Conservation (phyloP, 2,329 filamentous ascomycete genomes). For the Cadophora gregata region DNA sequence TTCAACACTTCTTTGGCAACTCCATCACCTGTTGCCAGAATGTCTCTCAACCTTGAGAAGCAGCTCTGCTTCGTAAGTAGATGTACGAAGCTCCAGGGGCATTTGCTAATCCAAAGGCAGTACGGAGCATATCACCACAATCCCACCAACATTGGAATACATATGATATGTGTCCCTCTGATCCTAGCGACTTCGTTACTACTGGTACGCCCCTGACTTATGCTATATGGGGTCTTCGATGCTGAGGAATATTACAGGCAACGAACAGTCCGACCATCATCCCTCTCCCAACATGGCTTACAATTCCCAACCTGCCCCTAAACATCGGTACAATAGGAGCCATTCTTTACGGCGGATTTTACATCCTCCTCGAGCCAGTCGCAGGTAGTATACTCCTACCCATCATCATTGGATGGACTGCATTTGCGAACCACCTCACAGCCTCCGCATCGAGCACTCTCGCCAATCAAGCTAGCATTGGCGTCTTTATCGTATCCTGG, state of each 20-base stretch:
- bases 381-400: conserved; percentile 80
- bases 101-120: conserved; percentile 51
- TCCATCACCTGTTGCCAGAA: conserved; percentile 41
- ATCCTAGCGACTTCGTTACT: conserved; percentile 75
- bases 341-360: conserved; percentile 76
- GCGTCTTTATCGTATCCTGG: conserved; percentile 78
- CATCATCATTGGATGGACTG: conserved; percentile 77
- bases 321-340: conserved; percentile 70
- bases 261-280: conserved; percentile 69
- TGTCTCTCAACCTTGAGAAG: conserved; percentile 80
- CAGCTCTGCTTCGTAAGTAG: conserved; percentile 79
- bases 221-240: conserved; percentile 16
- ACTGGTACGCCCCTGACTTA: conserved; percentile 57
- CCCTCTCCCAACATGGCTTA: conserved; percentile 69
- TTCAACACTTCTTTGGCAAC: conserved; percentile 21
- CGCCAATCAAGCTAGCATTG: conserved; percentile 62
- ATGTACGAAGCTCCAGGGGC: neutral
- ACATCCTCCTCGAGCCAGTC: conserved; percentile 91
- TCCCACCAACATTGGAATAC: conserved; percentile 76
- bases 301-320: conserved; percentile 68
- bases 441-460: conserved; percentile 48
- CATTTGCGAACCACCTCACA: conserved; percentile 74
- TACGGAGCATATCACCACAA: conserved; percentile 87
- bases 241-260: conserved; percentile 52
- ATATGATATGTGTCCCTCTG: conserved; percentile 79